Conservation (phyloP, 176 grass and related monocot genomes). For the Thinopyrum elongatum region DNA sequence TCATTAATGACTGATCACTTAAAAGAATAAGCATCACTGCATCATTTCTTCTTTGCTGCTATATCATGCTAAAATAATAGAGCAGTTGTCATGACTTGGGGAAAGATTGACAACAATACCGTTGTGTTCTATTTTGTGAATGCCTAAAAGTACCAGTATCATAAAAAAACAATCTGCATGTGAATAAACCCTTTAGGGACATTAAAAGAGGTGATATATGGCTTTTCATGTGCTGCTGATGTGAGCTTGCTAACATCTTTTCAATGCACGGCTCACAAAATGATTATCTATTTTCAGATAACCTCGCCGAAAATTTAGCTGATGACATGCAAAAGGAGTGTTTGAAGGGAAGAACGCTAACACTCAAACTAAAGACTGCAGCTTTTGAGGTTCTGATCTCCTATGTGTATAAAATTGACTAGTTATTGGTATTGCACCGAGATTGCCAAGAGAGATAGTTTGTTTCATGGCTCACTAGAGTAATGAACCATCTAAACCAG, state of each 20-base stretch:
- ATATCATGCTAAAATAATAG: constrained; percentile 1
- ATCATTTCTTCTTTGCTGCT: not conserved
- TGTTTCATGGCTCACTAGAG: constrained; percentile 21
- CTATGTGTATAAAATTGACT: not conserved
- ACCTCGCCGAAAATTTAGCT: constrained; percentile 74
- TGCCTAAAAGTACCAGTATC: not conserved
- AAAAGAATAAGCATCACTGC: not conserved
- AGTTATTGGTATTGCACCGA: constrained; percentile 3
- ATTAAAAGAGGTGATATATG: not conserved
- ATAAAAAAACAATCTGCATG: not conserved
- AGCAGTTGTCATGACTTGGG: not conserved
- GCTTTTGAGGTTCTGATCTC: constrained; percentile 72
- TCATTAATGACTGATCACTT: not conserved
- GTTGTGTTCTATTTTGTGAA: not conserved
- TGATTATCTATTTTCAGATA: constrained; percentile 49
- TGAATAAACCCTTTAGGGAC: constrained; percentile 1
- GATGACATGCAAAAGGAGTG: constrained; percentile 81
- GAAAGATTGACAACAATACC: not conserved
- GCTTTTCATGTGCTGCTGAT: not conserved
- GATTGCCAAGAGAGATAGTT: not conserved
- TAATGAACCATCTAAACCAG: constrained; percentile 46
- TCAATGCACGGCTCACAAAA: not conserved
- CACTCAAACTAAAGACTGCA: constrained; percentile 93
- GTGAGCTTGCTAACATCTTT: not conserved
- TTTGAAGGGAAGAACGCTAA: constrained; percentile 71